These are phyloP conservation scores for Cyathus striatus DNA, from an alignment of 768 basidiomycete species.

Conservation along the genomic window DNA sequence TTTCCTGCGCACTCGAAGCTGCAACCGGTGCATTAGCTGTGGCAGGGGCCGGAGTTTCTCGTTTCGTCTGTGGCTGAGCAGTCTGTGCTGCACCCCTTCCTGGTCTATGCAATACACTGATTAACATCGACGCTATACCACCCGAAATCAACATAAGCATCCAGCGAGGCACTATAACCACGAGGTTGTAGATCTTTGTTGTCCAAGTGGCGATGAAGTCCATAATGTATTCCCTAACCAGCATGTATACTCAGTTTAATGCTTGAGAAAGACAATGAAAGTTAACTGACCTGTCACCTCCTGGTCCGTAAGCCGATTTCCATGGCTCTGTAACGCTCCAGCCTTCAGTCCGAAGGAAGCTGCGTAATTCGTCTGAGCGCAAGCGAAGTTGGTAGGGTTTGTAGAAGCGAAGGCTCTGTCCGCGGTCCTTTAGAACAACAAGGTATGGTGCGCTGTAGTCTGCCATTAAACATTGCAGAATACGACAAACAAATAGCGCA, in stretches of 20 bases:
- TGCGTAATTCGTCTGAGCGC: conserved; percentile 51
- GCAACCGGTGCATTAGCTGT: no score
- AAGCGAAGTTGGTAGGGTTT: conserved; percentile 58
- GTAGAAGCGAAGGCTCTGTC: conserved; percentile 80
- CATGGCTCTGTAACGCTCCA: conserved; percentile 67
- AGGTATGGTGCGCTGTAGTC: conserved; percentile 65
- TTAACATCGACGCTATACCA: conserved; percentile 55
- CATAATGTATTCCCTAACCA: conserved; percentile 60
- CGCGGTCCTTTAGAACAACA: conserved; percentile 66
- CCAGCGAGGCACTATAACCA: conserved; percentile 65
- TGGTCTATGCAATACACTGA: conserved; percentile 57
- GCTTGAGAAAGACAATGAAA: neutral
- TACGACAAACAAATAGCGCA: conserved; percentile 17
- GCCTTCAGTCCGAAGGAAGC: conserved; percentile 59
- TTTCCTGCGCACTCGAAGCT: no score
- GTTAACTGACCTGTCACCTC: conserved; percentile 66
- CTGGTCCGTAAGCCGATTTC: conserved; percentile 66
- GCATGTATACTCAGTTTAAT: neutral
- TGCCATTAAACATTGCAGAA: conserved; percentile 1
- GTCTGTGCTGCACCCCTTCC: no score
- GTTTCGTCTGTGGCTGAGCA: no score
- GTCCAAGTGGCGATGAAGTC: conserved; percentile 48
- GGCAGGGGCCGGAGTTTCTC: no score
- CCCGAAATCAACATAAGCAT: conserved; percentile 64
- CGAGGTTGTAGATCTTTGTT: conserved; percentile 46